Evolutionary conservation across 2,329 filamentous ascomycete species (phyloP), one percentile per base, ranked within the genome.

Genomic region (Aspergillus sclerotialis): DNA sequence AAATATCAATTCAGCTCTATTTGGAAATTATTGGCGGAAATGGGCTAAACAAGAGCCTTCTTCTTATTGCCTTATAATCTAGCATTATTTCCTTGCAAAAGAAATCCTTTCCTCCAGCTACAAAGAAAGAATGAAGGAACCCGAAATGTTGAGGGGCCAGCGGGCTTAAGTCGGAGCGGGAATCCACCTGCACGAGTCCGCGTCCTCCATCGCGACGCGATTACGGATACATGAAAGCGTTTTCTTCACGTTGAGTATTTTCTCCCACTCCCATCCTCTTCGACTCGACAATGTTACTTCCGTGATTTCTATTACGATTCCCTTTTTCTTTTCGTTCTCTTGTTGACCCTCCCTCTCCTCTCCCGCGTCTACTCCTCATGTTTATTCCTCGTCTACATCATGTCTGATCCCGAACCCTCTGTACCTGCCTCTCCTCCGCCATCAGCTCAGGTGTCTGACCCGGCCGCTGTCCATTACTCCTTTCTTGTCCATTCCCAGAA

Each of bases 401-500:
- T 63, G 60, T 55, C 56, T 52, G 55, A 61, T 35, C 50, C 43
- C 40, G 58, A 61, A 44, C 45, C 48, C 28, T 50, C 54, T 43
- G 47, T 44, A 37, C 44, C 46, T 28, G 35, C 48, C 35, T 60
- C 56, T 29, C 60, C 59, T 38, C 55, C 60, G 37, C 49, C 58
- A 27, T 52, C 56, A 37, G 45, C 53, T 30, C 49, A 53, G 40
- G 39, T 52, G 21, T 48, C 52, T 30, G 58, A 60, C 28, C 53
- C 53, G 36, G 50, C 53, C 36, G 43, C 53, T 39, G 49, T 56
- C 11, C 63, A 58, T 35, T 71, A 72, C 52, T 71, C 75, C 32
- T 79, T 78, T 49, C 62, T 78, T n/a, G 70, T 77, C 27, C 73
- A 78, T 52, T 77, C 73, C 11, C 68, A 74, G 37, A 67, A 71